Base-by-base conservation (phyloP, 2,329 filamentous ascomycete genomes). In the Annulohypoxylon truncatum region DNA sequence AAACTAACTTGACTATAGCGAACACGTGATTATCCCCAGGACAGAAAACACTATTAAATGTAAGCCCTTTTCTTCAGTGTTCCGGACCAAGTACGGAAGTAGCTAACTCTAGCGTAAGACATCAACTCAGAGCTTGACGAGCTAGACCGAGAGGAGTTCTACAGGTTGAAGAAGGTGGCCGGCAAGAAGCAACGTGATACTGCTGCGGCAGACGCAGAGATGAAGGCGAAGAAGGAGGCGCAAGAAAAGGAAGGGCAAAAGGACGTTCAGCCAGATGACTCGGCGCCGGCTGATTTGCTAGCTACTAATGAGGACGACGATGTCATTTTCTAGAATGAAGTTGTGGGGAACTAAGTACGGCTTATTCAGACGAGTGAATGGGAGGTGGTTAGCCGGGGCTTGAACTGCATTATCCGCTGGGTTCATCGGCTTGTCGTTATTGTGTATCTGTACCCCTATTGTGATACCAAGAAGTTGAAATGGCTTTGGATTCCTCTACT, bases 41-140 rank as follows among this genome's bases (percentile, higher is more conserved):
- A 99, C 96, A 12, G 96, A 99, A 79, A 99, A 98, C 77, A 99
- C 96, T n/a, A 99, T 99, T 84, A 97, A 97, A 82, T 99, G 90
- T 90, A 82, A 72, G 86, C 74, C 33, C 44, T 6, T 44, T 10
- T 29, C 8, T 15, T 22, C 26, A 3, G 12, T 10, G 22, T 13
- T 2, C 0, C 1, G 1, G 38, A 9, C 15, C 38, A 8, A 61
- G 8, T 20, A 6, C 12, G 5, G 8, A 10, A 5, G 33, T 20
- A 29, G 22, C 71, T 71, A 50, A 72, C 46, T 71, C 28, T 4
- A n/a, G 9, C 5, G 15, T 28, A 63, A 91, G 89, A 98, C 77
- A 98, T 98, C 85, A 98, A 98, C 82, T 97, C 95, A 0, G 96
- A 99, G 79, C 87, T 99, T 13, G 96, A 99, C 77, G 96, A 99